Percentiles rank a stretch among this genome's conserved stretches.
phyloP scores from a whole-genome alignment of 2,329 filamentous ascomycete species.

The Colletotrichum musae region DNA sequence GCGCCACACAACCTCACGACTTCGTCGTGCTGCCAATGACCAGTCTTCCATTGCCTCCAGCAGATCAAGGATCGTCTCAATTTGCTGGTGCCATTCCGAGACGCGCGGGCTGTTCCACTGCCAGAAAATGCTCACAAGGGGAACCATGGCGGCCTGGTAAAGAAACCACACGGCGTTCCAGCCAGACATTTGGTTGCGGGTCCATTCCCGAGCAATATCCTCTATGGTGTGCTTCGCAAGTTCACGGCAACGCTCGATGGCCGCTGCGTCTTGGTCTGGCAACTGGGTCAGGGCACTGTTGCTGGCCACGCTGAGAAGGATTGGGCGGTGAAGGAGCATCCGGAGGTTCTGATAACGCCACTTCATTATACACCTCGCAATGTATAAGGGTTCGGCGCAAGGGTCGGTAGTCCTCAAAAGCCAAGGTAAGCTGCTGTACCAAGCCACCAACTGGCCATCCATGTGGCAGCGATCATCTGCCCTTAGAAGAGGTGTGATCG shows the following conservation, averaged over 20 bases:
- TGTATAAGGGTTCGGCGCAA: constrained; percentile 79
- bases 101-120: constrained; percentile 68
- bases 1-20: constrained; percentile 73
- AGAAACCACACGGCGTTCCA: constrained; percentile 89
- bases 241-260: constrained; percentile 77
- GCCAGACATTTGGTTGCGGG: constrained; percentile 80
- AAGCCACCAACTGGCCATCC: constrained; percentile 78
- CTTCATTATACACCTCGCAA: constrained; percentile 82
- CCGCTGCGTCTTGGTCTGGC: constrained; percentile 74
- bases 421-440: constrained; percentile 80
- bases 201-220: constrained; percentile 79
- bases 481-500: constrained; percentile 77
- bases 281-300: constrained; percentile 63
- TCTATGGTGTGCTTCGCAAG: constrained; percentile 80
- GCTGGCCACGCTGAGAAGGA: constrained; percentile 76
- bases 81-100: constrained; percentile 68
- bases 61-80: constrained; percentile 71
- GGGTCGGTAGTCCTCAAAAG: constrained; percentile 75
- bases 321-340: constrained; percentile 81
- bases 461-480: constrained; percentile 76
- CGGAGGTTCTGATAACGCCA: constrained; percentile 87
- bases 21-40: constrained; percentile 74
- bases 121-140: constrained; percentile 81
- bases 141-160: constrained; percentile 86
- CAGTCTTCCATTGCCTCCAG: constrained; percentile 76